Conservation (phyloP, 1,284 basidiomycete genomes). For the Phellinidium pouzarii region DNA sequence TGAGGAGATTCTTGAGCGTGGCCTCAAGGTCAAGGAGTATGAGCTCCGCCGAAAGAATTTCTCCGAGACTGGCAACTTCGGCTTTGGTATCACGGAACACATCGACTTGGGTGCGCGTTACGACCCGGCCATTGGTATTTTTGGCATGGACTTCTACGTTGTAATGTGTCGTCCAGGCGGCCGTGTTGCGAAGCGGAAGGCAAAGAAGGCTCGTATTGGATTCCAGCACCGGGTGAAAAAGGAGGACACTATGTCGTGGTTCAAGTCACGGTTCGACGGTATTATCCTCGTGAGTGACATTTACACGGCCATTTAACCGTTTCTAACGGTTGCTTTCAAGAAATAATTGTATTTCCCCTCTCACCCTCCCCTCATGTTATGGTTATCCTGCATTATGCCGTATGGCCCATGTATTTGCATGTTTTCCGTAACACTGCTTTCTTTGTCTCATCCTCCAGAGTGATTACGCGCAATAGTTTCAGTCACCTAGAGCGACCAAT, state of each 20-base stretch:
- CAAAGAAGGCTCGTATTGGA: slow-evolving; percentile 83
- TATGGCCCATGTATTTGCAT: slow-evolving; percentile 16
- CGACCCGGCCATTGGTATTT: slow-evolving; percentile 95
- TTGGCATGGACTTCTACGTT: slow-evolving; percentile 97
- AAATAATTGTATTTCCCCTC: slow-evolving; percentile 14
- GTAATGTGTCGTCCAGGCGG: slow-evolving; percentile 96
- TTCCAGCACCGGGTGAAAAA: slow-evolving; percentile 84
- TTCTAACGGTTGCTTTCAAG: slow-evolving; percentile 1
- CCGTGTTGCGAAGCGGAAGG: slow-evolving; percentile 90
- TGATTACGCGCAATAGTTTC: neutral
- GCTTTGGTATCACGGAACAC: slow-evolving; percentile 97
- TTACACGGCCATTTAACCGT: neutral
- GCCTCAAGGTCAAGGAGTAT: slow-evolving; percentile 99
- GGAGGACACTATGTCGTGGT: slow-evolving; percentile 95
- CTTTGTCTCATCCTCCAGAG: neutral
- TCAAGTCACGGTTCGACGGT: slow-evolving; percentile 98
- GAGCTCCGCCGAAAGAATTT: slow-evolving; percentile 93
- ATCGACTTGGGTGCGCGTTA: slow-evolving; percentile 98
- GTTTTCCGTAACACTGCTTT: slow-evolving; percentile 2
- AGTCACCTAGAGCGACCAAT: neutral
- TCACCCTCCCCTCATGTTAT: slow-evolving; percentile 5
- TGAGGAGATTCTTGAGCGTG: slow-evolving; percentile 99
- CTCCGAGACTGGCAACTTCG: slow-evolving; percentile 97
- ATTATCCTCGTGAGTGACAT: slow-evolving; percentile 80
- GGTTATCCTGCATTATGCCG: slow-evolving; percentile 11